Base-by-base conservation (phyloP, 257 asterid species). In the Solanum paucissectum region DNA sequence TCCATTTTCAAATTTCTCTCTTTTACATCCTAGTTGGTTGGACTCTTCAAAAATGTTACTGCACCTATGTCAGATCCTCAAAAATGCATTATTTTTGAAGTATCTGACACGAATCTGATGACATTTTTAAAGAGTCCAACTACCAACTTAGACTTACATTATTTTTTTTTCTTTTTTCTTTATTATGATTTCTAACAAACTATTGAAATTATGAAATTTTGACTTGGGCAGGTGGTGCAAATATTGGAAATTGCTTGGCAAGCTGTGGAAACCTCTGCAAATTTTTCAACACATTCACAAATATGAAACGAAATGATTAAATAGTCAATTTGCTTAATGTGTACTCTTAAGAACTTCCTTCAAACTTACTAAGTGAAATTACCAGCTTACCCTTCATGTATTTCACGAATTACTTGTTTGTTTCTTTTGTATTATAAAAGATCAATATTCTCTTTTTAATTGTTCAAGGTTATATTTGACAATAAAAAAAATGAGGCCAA, bases 171-270 rank as follows among this genome's bases (percentile, higher is more conserved):
- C 0, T 18, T 72, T 46, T 46, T 46, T 46, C 44, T 29, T 74
- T 73, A 74, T 74, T 13, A 16, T 76, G 23, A 0, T 76, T 76
- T 7, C 62, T 40, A 76, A 40, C 23, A n/a, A 38, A 38, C 5
- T 3, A 84, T 83, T 83, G 23, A 13, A 60, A 62, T 18, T 62
- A 36, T 84, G 34, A 71, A 66, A 13, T 64, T 14, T 40, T 25
- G 71, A 1, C 25, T 25, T 72, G 85, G 83, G 89, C 92, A 89
- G 95, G 87, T 89, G 90, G 90, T 52, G 94, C 88, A 82, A 72
- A 69, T 74, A 18, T 83, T 90, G 92, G 91, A 68, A 66, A 86
- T 60, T 93, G 95, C 90, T 64, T 88, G 83, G 92, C 88, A 7
- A 36, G 75, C 27, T 94, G 96, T 86, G 86, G 32, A 34, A 55